Conservation (phyloP, 225 moss, liverwort and hornwort genomes). For the Pseudisothecium myosuroides region DNA sequence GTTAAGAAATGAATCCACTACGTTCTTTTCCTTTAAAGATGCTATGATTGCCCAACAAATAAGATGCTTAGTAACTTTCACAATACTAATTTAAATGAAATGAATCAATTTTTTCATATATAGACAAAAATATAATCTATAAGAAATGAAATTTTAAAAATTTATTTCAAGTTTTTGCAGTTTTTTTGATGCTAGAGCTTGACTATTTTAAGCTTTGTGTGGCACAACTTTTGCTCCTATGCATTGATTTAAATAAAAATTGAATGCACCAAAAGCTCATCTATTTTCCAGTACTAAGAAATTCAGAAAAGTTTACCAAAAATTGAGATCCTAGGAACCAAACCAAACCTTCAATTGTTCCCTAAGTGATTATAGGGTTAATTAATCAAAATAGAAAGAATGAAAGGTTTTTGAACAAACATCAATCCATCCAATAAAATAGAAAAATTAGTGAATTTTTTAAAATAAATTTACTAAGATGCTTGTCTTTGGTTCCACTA, state of each 20-base stretch:
- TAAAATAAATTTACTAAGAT: background rate
- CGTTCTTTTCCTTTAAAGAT: background rate
- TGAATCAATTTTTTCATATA: background rate
- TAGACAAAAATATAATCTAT: background rate
- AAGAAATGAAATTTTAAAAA: background rate
- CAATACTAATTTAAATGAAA: background rate
- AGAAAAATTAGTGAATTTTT: background rate
- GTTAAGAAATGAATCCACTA: background rate
- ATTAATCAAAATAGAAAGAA: background rate
- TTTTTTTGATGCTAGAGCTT: background rate
- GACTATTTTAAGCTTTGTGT: background rate
- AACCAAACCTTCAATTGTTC: background rate
- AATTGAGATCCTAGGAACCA: background rate
- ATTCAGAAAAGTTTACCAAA: background rate
- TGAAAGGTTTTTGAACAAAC: background rate
- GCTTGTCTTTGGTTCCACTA: too few relatives aligned
- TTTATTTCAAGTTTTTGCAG: background rate
- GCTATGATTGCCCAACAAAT: fast-evolving
- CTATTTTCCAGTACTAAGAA: background rate
- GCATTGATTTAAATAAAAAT: background rate
- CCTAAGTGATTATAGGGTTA: fast-evolving
- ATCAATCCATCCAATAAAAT: background rate
- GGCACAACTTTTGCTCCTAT: background rate
- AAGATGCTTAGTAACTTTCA: background rate
- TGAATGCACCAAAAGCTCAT: fast-evolving